Evolutionary conservation across 1,284 basidiomycete genomes (phyloP), one percentile per base, ranked within the genome.

Genomic region (Earliella scabrosa): DNA sequence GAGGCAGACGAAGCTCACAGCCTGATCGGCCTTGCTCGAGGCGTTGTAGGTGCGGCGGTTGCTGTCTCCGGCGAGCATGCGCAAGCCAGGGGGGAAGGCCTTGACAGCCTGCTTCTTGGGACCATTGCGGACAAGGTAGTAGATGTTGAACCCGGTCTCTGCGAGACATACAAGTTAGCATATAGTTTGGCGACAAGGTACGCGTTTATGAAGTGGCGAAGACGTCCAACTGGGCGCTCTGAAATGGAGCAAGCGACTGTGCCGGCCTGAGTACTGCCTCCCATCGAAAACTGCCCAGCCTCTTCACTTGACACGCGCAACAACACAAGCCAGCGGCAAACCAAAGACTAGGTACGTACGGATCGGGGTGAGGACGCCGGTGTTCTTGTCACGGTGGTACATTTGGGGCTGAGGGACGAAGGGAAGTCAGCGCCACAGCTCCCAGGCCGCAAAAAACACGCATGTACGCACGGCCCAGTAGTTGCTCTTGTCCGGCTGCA

Each of bases 1-100:
- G 20, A 77, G 69, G 56, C 78, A 80, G 34, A 74, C 66, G 62
- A 73, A 79, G 50, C 71, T 74, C 43, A 80, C 68, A 23, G 76
- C 77, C 55, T 73, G 68, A 58, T 77, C 70, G 10, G 73, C 75
- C 16, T 66, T 68, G 60, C 65, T 74, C 21, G 67, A 69, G 0
- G 71, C 63, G 56, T 78, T 67, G 65, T 72, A 71, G 3, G 70
- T 72, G 32, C 70, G 67, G 18, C 74, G 60, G 46, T 54, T 68
- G 6, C 73, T 68, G 61, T 75, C 68, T 36, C 78, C 78, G 24
- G 75, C 71, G 20, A 80, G 20, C 76, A 80, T 78, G 57, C 55
- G 60, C 43, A 72, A 58, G 16, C 70, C 71, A 26, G 63, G 59
- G 5, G 71, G 71, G 61, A 71, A 68, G 2, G 67, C 64, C 10